phyloP scores from a whole-genome alignment of 768 basidiomycete genomes.

The Suillus luteus region DNA sequence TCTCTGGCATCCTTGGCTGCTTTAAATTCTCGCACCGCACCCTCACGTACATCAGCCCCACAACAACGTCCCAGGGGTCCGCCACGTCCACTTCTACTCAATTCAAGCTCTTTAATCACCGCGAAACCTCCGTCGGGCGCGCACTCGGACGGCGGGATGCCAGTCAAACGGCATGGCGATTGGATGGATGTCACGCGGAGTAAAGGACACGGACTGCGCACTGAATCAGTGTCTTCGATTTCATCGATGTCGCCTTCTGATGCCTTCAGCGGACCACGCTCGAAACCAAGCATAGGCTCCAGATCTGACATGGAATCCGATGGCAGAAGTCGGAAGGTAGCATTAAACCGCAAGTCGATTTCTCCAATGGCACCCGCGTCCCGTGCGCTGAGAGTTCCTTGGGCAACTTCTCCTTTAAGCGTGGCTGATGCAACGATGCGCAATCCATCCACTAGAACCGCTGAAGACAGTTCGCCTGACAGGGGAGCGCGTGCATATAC shows the following conservation, averaged over 20 bases:
- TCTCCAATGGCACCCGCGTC: conserved; percentile 71
- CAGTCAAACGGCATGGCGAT: conserved; percentile 37
- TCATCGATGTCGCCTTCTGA: conserved; percentile 67
- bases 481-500: conserved; percentile 37
- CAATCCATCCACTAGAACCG: conserved; percentile 31
- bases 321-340: conserved; percentile 55
- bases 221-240: conserved; percentile 62
- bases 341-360: conserved; percentile 64
- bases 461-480: conserved; percentile 26
- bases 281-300: conserved; percentile 30
- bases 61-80: conserved; percentile 47
- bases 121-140: conserved; percentile 28
- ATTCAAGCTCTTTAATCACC: conserved; percentile 48
- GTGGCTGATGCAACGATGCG: conserved; percentile 39
- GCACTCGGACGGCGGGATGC: conserved; percentile 39
- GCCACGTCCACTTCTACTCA: conserved; percentile 69
- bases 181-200: conserved; percentile 52
- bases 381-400: conserved; percentile 37
- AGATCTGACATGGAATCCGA: conserved; percentile 63
- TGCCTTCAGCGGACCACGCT: conserved; percentile 37
- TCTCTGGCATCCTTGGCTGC: conserved; percentile 47
- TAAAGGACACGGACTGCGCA: conserved; percentile 42
- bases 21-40: conserved; percentile 34
- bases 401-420: conserved; percentile 45
- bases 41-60: conserved; percentile 34